Conservation (phyloP, 768 basidiomycete species). For the Ramaria sp. region DNA sequence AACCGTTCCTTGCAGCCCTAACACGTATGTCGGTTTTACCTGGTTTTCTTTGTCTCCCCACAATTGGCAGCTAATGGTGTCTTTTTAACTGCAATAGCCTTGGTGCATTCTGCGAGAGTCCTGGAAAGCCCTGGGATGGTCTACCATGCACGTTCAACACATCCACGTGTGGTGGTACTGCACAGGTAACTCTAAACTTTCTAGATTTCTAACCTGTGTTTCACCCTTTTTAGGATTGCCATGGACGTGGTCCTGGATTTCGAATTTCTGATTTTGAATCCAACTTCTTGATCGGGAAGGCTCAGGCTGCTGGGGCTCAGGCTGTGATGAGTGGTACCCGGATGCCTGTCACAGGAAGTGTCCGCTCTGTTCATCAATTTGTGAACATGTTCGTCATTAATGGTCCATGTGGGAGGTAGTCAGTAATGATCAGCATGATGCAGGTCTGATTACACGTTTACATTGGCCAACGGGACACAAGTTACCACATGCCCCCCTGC, state of each 20-base stretch:
- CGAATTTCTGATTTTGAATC: conserved; percentile 65
- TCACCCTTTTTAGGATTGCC: conserved; percentile 2
- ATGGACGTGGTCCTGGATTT: conserved; percentile 57
- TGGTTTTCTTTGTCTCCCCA: neutral
- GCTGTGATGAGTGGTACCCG: conserved; percentile 46
- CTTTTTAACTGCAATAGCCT: conserved; percentile 24
- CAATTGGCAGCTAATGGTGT: neutral
- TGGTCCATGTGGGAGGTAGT: neutral
- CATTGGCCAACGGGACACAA: conserved; percentile 51
- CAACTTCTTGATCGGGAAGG: conserved; percentile 57
- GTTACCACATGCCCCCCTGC: conserved; percentile 72
- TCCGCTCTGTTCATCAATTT: conserved; percentile 62
- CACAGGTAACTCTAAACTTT: conserved; percentile 1
- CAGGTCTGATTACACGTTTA: conserved; percentile 56
- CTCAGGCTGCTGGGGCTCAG: conserved; percentile 60
- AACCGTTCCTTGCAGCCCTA: conserved; percentile 33
- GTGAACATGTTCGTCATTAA: conserved; percentile 46
- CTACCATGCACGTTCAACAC: conserved; percentile 56
- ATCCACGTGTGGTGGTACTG: conserved; percentile 51
- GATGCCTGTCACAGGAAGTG: conserved; percentile 41
- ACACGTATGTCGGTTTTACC: conserved; percentile 63
- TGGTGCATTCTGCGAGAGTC: conserved; percentile 70
- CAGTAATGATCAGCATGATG: neutral
- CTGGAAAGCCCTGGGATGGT: conserved; percentile 58
- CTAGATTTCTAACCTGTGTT: neutral